phyloP scores from a whole-genome alignment of 345 rosid genomes.

The Turritis glabra region DNA sequence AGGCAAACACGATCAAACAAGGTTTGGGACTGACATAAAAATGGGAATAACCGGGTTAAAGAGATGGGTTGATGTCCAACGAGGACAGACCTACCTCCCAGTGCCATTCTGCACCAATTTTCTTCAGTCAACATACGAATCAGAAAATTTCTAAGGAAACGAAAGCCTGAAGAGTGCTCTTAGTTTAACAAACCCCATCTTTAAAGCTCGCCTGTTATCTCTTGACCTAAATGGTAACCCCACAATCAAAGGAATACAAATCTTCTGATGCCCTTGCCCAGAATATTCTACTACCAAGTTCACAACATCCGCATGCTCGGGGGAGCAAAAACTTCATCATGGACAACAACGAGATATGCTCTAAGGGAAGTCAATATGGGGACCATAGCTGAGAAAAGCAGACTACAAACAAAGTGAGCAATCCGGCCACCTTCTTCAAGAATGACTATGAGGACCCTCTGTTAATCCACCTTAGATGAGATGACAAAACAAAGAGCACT shows the following conservation, averaged over 20 bases:
- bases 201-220: slow-evolving; percentile 33
- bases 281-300: slow-evolving; percentile 10
- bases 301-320: background rate
- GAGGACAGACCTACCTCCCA: slow-evolving; percentile 65
- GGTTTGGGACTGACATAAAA: slow-evolving; percentile 41
- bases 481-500: slow-evolving; percentile 6
- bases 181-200: slow-evolving; percentile 19
- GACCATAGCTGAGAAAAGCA: slow-evolving; percentile 24
- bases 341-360: slow-evolving; percentile 4
- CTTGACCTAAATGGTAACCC: background rate
- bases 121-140: slow-evolving; percentile 43
- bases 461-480: slow-evolving; percentile 17
- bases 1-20: slow-evolving; percentile 64
- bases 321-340: background rate
- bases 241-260: background rate
- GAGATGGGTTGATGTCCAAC: slow-evolving; percentile 45
- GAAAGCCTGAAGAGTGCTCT: slow-evolving; percentile 25
- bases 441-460: background rate
- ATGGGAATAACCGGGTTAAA: slow-evolving; percentile 40
- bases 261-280: background rate
- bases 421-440: slow-evolving; percentile 7
- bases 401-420: slow-evolving; percentile 5
- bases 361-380: slow-evolving; percentile 5
- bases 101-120: slow-evolving; percentile 48
- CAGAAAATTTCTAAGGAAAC: slow-evolving; percentile 31